phyloP scores from a whole-genome alignment of 371 early-diverging fungal species.

The Mucor plumbeus region DNA sequence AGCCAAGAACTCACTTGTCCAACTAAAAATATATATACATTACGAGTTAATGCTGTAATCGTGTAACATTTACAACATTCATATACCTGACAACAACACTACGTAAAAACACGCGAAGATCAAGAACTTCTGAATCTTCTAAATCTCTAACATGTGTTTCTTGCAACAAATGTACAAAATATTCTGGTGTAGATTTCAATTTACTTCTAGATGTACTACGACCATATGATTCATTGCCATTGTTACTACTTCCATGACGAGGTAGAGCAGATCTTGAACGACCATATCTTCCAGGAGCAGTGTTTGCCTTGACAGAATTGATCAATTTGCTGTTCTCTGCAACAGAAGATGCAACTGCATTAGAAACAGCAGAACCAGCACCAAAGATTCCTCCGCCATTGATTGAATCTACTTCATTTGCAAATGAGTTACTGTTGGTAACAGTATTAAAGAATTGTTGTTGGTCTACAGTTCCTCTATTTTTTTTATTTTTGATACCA shows the following conservation, averaged over 20 bases:
- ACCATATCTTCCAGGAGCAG: slow-evolving; percentile 27
- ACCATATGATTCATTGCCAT: slow-evolving; percentile 13
- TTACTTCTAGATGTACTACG: slow-evolving; percentile 24
- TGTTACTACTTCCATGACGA: background rate
- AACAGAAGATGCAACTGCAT: background rate
- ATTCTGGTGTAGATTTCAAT: slow-evolving; percentile 41
- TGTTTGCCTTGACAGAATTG: slow-evolving; percentile 19
- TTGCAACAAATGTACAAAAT: slow-evolving; percentile 38
- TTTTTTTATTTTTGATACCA: slow-evolving; percentile 26
- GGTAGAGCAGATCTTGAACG: slow-evolving; percentile 23
- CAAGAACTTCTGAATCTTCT: slow-evolving; percentile 44
- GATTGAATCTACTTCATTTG: background rate
- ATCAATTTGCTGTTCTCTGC: background rate
- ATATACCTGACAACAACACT: slow-evolving; percentile 46
- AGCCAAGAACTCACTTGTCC: slow-evolving; percentile 55
- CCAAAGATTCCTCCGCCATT: background rate
- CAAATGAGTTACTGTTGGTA: slow-evolving; percentile 1
- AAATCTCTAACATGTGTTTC: slow-evolving; percentile 42
- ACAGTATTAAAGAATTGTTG: slow-evolving; percentile 1
- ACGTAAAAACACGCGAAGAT: slow-evolving; percentile 49
- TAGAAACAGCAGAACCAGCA: background rate
- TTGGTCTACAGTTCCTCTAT: background rate
- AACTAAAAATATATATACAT: slow-evolving; percentile 26
- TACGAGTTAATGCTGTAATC: background rate
- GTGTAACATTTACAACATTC: background rate